Percentiles rank a stretch among this genome's conserved stretches.
phyloP scores from a whole-genome alignment of 441 rosid genomes.

The Pelargonium myrrhifolium region DNA sequence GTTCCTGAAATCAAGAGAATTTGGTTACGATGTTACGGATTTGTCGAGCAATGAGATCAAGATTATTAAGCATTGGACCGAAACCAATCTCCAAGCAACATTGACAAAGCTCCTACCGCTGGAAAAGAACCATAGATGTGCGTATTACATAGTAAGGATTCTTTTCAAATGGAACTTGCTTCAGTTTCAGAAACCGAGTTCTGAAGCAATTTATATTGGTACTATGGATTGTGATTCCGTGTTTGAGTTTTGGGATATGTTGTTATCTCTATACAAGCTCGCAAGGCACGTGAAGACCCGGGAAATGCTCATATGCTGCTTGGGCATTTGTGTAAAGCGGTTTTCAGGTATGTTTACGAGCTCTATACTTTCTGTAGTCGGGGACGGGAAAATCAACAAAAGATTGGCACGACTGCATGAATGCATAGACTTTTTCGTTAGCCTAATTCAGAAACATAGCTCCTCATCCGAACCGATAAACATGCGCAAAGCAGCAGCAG shows the following conservation, averaged over 20 bases:
- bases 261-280: constrained; percentile 46
- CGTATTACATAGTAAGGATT: constrained; percentile 63
- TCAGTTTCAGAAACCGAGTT: constrained; percentile 40
- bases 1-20: constrained; percentile 50
- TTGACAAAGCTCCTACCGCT: constrained; percentile 50
- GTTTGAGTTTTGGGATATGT: constrained; percentile 56
- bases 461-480: constrained; percentile 71
- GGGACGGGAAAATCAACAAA: constrained; percentile 23
- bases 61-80: constrained; percentile 57
- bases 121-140: constrained; percentile 71
- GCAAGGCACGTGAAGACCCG: constrained; percentile 56
- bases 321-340: constrained; percentile 66
- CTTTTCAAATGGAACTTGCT: constrained; percentile 73
- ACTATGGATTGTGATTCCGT: constrained; percentile 50
- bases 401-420: constrained; percentile 34
- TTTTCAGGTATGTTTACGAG: constrained; percentile 37
- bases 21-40: constrained; percentile 23
- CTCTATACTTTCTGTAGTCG: constrained; percentile 19
- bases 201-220: constrained; percentile 43
- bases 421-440: constrained; percentile 44
- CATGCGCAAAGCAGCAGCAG: constrained; percentile 80
- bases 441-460: constrained; percentile 60
- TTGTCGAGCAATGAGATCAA: constrained; percentile 29
- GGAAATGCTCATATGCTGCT: constrained; percentile 71
- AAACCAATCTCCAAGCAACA: constrained; percentile 50